Evolutionary conservation across 1,139 yeast species (phyloP).

Genomic region (Blastobotrys indianensis): DNA sequence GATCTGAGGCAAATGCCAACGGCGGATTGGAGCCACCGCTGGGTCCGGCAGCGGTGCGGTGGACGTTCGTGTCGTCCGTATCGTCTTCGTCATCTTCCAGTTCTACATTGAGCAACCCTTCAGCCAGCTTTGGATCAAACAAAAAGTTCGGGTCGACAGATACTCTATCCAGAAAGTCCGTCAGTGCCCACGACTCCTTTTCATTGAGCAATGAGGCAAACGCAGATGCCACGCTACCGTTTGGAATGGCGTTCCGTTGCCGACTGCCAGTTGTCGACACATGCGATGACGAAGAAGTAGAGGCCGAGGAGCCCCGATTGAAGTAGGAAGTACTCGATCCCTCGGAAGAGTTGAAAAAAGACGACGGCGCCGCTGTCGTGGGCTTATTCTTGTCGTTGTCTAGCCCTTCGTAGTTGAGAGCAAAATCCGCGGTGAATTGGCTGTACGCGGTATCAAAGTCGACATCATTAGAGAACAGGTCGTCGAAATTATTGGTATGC

Average conservation of each 20-base stretch:
- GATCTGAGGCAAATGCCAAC: conserved; percentile 14
- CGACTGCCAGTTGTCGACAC: background rate
- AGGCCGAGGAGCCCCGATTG: background rate
- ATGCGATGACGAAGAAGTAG: background rate
- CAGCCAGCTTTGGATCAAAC: conserved; percentile 31
- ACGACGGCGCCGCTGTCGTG: too few relatives aligned
- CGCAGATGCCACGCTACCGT: conserved; percentile 8
- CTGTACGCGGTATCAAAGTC: conserved; percentile 15
- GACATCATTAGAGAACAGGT: conserved; percentile 10
- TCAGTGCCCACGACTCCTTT: conserved; percentile 34
- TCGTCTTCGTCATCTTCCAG: conserved; percentile 19
- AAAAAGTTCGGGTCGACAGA: conserved; percentile 34
- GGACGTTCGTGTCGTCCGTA: background rate
- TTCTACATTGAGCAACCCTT: conserved; percentile 19
- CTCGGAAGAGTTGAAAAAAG: too few relatives aligned
- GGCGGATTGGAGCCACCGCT: conserved; percentile 11
- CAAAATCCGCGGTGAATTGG: conserved; percentile 7
- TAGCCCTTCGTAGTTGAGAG: conserved; percentile 6
- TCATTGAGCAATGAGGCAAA: conserved; percentile 31
- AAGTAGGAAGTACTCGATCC: background rate
- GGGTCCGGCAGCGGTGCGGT: background rate
- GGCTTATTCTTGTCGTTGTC: background rate
- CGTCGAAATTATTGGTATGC: background rate
- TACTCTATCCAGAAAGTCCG: conserved; percentile 35
- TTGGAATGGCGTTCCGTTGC: background rate